Conservation (phyloP, 1,284 basidiomycete species). For the Clitocybe nebularis region DNA sequence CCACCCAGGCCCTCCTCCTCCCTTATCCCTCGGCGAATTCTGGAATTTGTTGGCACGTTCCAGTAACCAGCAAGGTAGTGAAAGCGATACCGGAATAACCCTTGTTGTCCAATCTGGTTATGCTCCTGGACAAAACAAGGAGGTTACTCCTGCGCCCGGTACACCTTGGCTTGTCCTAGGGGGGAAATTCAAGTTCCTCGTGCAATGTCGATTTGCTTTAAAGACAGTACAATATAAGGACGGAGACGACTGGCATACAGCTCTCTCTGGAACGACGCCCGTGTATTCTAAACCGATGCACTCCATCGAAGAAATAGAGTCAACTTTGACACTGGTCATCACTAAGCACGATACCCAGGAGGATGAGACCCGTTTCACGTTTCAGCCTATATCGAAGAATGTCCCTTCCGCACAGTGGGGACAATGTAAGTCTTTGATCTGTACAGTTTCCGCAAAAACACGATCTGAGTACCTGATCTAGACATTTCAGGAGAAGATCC, state of each 20-base stretch:
- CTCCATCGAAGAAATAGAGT: neutral
- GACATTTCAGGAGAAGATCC: neutral
- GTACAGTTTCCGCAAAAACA: neutral
- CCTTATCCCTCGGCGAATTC: neutral
- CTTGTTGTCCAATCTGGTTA: neutral
- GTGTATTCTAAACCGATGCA: neutral
- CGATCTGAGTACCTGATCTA: neutral
- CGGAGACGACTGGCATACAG: neutral
- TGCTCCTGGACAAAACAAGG: neutral
- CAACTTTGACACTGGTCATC: neutral
- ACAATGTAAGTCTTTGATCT: neutral
- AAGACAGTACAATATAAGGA: neutral
- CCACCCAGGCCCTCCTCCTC: neutral
- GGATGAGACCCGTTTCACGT: neutral
- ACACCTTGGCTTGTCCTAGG: neutral
- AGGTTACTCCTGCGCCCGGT: neutral
- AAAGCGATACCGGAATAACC: neutral
- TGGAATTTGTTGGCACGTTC: neutral
- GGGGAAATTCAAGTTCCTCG: neutral
- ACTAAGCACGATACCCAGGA: neutral
- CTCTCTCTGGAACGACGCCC: neutral
- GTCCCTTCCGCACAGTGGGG: neutral
- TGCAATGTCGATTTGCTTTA: neutral
- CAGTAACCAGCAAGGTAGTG: neutral
- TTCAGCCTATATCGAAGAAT: neutral